phyloP scores from a whole-genome alignment of 2,329 filamentous ascomycete species.

The Cadophora luteo-olivacea region DNA sequence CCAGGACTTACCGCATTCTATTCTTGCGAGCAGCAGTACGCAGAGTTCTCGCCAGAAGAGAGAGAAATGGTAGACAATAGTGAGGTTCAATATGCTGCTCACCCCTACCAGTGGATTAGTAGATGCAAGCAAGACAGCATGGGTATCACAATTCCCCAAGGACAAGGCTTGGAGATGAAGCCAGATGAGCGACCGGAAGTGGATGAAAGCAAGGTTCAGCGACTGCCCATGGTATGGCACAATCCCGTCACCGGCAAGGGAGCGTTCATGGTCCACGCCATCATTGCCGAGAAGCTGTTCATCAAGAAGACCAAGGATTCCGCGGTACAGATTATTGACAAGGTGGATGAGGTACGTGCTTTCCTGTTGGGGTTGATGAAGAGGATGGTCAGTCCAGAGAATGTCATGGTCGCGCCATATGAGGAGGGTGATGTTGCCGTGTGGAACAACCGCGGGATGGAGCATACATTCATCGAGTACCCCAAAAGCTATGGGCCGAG shows the following conservation, averaged over 20 bases:
- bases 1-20: slow-evolving; percentile 6
- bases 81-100: not conserved
- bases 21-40: slow-evolving; percentile 5
- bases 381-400: slow-evolving; percentile 9
- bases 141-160: slow-evolving; percentile 1
- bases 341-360: not conserved
- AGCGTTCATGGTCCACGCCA: slow-evolving; percentile 9
- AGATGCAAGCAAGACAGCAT: slow-evolving; percentile 10
- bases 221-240: slow-evolving; percentile 1
- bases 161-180: not conserved
- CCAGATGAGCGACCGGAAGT: not conserved
- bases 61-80: not conserved
- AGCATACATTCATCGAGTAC: slow-evolving; percentile 10
- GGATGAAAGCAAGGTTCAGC: slow-evolving; percentile 4
- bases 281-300: slow-evolving; percentile 9
- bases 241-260: slow-evolving; percentile 11
- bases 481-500: not conserved
- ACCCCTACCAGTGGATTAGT: slow-evolving; percentile 6
- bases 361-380: not conserved
- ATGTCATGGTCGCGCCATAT: slow-evolving; percentile 8
- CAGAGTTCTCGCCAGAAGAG: not conserved
- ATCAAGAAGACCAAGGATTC: not conserved
- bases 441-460: slow-evolving; percentile 7
- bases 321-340: not conserved
- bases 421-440: slow-evolving; percentile 8